Base-by-base conservation (phyloP, 441 rosid species). In the Cnidoscolus chayamansa region DNA sequence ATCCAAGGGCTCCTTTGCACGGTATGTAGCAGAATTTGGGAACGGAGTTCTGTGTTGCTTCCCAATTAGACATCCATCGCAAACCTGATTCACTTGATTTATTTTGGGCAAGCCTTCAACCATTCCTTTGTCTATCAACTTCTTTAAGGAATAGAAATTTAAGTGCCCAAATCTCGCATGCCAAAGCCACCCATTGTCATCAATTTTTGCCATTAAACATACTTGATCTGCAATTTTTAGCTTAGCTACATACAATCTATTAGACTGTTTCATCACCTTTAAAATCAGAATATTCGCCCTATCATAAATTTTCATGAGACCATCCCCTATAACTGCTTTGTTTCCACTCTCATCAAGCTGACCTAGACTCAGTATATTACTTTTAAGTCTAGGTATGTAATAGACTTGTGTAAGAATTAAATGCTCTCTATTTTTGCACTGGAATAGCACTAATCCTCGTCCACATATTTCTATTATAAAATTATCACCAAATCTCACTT, bases 1-100 rank as follows among this genome's bases (percentile, higher is more conserved):
- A 12, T 61, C 65, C 65, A 61, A 16, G 32, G 43, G 65, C 10
- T 31, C 65, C 47, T 61, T 37, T 12, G 65, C 65, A 11, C 48
- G 43, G 35, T 31, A 61, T 16, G 3, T 17, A 12, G 48, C 65
- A 11, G 48, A 2, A 10, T 35, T 17, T 32, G 65, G 65, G 35
- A 61, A 61, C 0, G 65, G 48, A 31, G 47, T 61, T 61, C 65
- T 61, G 65, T 61, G 65, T 12, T 32, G 19, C 1, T 56, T 56
- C 5, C 60, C 60, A 56, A 56, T 56, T 10, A 56, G 15, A 56
- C 60, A 56, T 10, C 60, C 60, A 56, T 56, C 31, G 6, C 60
- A 56, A 16, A 54, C 6, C 12, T 54, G 58, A 54, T 54, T 54
- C 8, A 54, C 20, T 7, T 54, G 58, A 15, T n/a, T 54, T 15